Evolutionary conservation across 1,284 basidiomycete genomes (phyloP).

Genomic region (Cryptococcus maquisensis): DNA sequence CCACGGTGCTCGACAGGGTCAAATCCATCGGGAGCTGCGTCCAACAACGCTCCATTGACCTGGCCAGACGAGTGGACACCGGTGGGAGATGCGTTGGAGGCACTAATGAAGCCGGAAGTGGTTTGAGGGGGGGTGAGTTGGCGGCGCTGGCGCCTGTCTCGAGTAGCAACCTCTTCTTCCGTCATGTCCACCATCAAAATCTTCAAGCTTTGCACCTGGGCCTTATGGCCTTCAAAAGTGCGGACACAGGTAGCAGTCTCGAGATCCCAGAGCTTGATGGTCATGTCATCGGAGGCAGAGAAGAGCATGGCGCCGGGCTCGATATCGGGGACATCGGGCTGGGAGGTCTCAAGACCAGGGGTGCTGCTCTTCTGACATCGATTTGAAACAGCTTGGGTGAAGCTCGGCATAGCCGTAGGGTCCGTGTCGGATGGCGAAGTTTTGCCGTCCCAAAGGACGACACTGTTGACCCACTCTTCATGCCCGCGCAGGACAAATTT

Average conservation of each 20-base stretch:
- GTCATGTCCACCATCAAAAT: slow-evolving; percentile 61
- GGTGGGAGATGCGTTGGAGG: slow-evolving; percentile 5
- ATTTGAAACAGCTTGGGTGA: slow-evolving; percentile 26
- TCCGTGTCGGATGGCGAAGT: slow-evolving; percentile 50
- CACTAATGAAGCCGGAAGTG: slow-evolving; percentile 11
- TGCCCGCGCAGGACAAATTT: slow-evolving; percentile 92
- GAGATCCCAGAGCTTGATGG: slow-evolving; percentile 93
- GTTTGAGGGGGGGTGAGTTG: slow-evolving; percentile 7
- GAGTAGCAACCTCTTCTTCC: slow-evolving; percentile 29
- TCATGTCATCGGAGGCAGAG: slow-evolving; percentile 91
- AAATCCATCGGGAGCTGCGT: slow-evolving; percentile 21
- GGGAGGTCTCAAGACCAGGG: slow-evolving; percentile 2
- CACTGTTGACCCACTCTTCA: slow-evolving; percentile 93
- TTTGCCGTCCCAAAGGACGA: slow-evolving; percentile 83
- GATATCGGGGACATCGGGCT: slow-evolving; percentile 49
- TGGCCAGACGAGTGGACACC: neutral
- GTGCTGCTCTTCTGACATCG: slow-evolving; percentile 13
- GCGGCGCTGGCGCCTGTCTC: slow-evolving; percentile 10
- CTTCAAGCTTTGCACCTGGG: slow-evolving; percentile 88
- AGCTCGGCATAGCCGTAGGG: slow-evolving; percentile 47
- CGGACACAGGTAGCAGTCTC: slow-evolving; percentile 73
- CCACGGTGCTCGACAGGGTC: slow-evolving; percentile 23
- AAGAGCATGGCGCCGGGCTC: slow-evolving; percentile 89
- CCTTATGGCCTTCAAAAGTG: slow-evolving; percentile 84
- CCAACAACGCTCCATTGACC: slow-evolving; percentile 5